Base-by-base conservation (phyloP, 2,329 filamentous ascomycete genomes). In the Lasiodiplodia theobromae region DNA sequence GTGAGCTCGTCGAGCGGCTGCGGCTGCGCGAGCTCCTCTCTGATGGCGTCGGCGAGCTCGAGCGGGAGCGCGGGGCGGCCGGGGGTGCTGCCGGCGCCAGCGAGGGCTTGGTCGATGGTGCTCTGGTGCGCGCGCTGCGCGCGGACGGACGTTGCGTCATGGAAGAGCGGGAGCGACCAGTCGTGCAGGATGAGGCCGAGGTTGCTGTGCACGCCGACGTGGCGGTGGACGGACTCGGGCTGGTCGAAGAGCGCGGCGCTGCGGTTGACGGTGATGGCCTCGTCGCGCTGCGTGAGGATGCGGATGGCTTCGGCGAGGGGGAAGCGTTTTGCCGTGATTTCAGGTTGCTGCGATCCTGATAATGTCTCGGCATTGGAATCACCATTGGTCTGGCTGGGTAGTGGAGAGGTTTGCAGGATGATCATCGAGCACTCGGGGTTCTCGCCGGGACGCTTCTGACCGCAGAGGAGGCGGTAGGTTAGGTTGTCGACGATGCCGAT, bases 81-180 rank as follows among this genome's bases (percentile, higher is more conserved):
- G 44, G 18, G 5, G 31, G 31, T 3, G 44, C 44, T 7, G n/a
- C 18, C 12, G 44, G n/a, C 44, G 38, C 25, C 38, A 16, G 23
- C 18, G 16, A 62, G 58, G 25, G 47, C 58, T 12, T n/a, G 58
- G 23, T 31, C 58, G 40, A 62, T 16, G 38, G 23, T 21, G 2
- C 12, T 14, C 4, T n/a, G n/a, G 38, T 16, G 28, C 14, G 57
- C 57, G 28, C 38, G 44, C 18, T 11, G 57, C 11, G 57, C n/a
- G 37, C 57, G 37, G 57, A 23, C 14, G 3, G 58, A 21, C 18
- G 44, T n/a, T 4, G 44, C 58, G 12, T 28, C 8, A 10, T 12
- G 12, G 38, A 62, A 62, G 58, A 62, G 58, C 25, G 58, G 58
- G 10, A 62, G 23, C 14, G 25, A n/a, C 58, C 58, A 62, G 34